Evolutionary conservation across 345 rosid species (phyloP).

Genomic region (Noccaea caerulescens): DNA sequence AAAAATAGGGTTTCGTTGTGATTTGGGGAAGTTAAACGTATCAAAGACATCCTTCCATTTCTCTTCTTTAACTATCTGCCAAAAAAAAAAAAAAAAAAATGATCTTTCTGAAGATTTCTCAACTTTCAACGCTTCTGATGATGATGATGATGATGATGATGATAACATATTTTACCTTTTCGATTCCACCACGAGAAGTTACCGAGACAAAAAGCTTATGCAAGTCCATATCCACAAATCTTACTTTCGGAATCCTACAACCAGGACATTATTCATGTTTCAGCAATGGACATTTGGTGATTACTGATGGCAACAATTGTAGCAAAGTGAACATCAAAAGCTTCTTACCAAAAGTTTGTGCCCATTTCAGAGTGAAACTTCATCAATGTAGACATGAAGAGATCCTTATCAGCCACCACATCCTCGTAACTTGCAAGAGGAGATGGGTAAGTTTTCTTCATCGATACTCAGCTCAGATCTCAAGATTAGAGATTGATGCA

Average conservation of each 20-base stretch:
- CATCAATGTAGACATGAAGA: constrained; percentile 2
- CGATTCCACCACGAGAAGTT: constrained; percentile 10
- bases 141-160: neutral
- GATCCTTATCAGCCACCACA: neutral
- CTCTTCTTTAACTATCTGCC: neutral
- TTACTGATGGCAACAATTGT: neutral
- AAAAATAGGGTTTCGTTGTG: constrained; percentile 10
- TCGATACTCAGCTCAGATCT: neutral
- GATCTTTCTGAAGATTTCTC: neutral
- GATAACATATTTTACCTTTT: neutral
- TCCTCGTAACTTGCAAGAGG: neutral
- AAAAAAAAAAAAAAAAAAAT: neutral
- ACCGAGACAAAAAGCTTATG: constrained; percentile 1
- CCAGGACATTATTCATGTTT: neutral
- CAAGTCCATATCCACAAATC: neutral
- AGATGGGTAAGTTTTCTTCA: constrained; percentile 3
- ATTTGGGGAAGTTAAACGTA: neutral
- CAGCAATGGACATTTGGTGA: neutral
- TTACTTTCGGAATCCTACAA: neutral
- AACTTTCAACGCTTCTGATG: neutral
- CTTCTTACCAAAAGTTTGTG: neutral
- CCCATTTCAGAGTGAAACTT: constrained; percentile 2
- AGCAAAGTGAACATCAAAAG: neutral
- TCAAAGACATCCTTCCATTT: neutral
- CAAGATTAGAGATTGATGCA: neutral